Evolutionary conservation across 768 basidiomycete genomes (phyloP), one percentile per base, ranked within the genome.

Genomic region (Collybiopsis luxurians): DNA sequence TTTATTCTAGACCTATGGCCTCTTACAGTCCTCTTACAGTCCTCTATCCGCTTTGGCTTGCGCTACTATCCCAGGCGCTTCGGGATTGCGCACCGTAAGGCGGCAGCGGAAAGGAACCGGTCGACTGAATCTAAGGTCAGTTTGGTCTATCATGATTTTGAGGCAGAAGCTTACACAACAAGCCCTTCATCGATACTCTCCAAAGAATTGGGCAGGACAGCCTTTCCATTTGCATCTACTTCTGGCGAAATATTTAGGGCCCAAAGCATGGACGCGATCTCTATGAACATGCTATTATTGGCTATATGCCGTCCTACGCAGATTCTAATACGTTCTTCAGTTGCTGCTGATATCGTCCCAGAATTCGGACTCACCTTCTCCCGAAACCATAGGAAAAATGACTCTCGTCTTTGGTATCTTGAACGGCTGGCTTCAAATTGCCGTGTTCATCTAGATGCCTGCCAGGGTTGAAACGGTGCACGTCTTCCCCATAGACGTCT

Each of bases 291-390:
- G 30, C 67, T 62, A 17, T 66, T 57, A 43, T 66, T 67, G 4
- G 69, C 71, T 15, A 71, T 50, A 46, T 72, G 62, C 34, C 70
- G 56, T 7, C 70, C 68, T 2, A 62, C 64, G 26, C 68, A 71
- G 64, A 69, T 23, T 19, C 68, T 49, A n/a, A n/a, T n/a, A n/a
- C n/a, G n/a, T n/a, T n/a, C n/a, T n/a, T n/a, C n/a, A n/a, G n/a
- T n/a, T n/a, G n/a, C n/a, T n/a, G n/a, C n/a, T n/a, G n/a, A n/a
- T n/a, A n/a, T n/a, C 21, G 19, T 17, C 26, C 26, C 30, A 17
- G 15, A 4, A 21, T 2, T 9, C 19, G 4, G 19, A 26, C 36
- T 53, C 15, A 66, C 47, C 67, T 59, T 31, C 70, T 56, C 21
- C 69, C 70, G 26, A 69, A 70, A 12, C 65, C 65, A 5, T 63